Evolutionary conservation across 2,329 filamentous ascomycete genomes (phyloP), one percentile per base, ranked within the genome.

Genomic region (Fusarium brevicatenulatum): DNA sequence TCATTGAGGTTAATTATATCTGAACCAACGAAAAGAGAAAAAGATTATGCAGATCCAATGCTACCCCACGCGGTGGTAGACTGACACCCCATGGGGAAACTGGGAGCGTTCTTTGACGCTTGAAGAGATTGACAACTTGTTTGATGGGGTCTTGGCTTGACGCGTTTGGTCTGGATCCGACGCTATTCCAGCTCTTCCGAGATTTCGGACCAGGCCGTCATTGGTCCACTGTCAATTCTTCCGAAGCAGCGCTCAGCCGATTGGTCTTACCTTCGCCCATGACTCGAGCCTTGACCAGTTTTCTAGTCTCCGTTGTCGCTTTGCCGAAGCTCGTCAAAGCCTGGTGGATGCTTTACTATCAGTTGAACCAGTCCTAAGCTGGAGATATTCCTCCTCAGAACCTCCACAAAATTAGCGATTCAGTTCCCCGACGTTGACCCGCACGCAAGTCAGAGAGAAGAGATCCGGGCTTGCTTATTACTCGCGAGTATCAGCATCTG

Each of bases 51-150:
- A 60, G 46, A 40, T 59, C n/a, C 36, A 40, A 42, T 18, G 16
- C 16, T 34, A 53, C 52, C 53, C 64, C 64, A 66, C 52, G 43
- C 16, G 25, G 16, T 16, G 16, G 43, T 44, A 46, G 12, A 40
- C n/a, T 28, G 39, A 42, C 32, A 52, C 64, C 64, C 64, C 64
- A 67, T 67, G 64, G 64, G 64, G 64, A 67, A 67, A 44, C 34
- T 60, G 34, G 47, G 25, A 30, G 32, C 30, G 50, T 66, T 39
- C 34, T 21, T 66, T 18, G 18, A 21, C 12, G 30, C 23, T 21
- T 36, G 52, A 58, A 40, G 39, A 44, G n/a, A 32, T 37, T 66
- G 44, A 32, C 42, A 32, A 53, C 34, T 34, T 30, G 37, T 30
- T 37, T 40, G 40, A 37, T 44, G 44, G 40, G 34, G 44, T 18